Conservation (phyloP, 2,329 filamentous ascomycete genomes). For the Monilinia fructigena region DNA sequence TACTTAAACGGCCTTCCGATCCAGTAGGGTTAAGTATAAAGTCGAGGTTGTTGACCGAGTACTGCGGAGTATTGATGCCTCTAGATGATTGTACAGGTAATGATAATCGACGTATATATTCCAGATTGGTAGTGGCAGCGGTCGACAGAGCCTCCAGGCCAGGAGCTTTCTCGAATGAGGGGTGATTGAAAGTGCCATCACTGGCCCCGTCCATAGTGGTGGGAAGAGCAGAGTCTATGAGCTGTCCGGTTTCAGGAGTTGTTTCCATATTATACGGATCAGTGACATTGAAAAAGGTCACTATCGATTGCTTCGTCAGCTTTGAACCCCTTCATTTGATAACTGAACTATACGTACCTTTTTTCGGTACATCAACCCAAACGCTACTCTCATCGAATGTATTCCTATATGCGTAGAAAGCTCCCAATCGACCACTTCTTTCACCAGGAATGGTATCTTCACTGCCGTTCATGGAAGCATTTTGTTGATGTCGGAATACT, state of each 20-base stretch:
- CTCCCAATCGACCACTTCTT: slow-evolving; percentile 47
- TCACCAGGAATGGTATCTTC: slow-evolving; percentile 41
- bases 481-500: slow-evolving; percentile 67
- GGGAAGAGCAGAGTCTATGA: slow-evolving; percentile 24
- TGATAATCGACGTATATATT: slow-evolving; percentile 37
- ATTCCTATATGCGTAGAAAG: slow-evolving; percentile 66
- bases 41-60: slow-evolving; percentile 49
- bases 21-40: slow-evolving; percentile 52
- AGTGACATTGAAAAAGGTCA: slow-evolving; percentile 61
- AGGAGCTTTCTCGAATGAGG: slow-evolving; percentile 44
- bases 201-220: slow-evolving; percentile 28
- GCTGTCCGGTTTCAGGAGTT: slow-evolving; percentile 40
- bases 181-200: slow-evolving; percentile 32
- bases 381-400: slow-evolving; percentile 59
- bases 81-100: slow-evolving; percentile 28
- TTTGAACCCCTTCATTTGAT: not conserved
- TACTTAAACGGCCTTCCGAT: slow-evolving; percentile 31
- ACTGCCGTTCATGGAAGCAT: slow-evolving; percentile 63
- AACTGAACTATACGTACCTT: slow-evolving; percentile 44
- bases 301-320: slow-evolving; percentile 39
- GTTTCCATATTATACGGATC: slow-evolving; percentile 59
- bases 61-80: slow-evolving; percentile 31
- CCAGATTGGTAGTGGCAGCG: slow-evolving; percentile 47
- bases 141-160: slow-evolving; percentile 55
- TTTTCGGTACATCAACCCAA: slow-evolving; percentile 62